Conservation (phyloP, 1,284 basidiomycete species). For the Cryptococcus amylolentus region DNA sequence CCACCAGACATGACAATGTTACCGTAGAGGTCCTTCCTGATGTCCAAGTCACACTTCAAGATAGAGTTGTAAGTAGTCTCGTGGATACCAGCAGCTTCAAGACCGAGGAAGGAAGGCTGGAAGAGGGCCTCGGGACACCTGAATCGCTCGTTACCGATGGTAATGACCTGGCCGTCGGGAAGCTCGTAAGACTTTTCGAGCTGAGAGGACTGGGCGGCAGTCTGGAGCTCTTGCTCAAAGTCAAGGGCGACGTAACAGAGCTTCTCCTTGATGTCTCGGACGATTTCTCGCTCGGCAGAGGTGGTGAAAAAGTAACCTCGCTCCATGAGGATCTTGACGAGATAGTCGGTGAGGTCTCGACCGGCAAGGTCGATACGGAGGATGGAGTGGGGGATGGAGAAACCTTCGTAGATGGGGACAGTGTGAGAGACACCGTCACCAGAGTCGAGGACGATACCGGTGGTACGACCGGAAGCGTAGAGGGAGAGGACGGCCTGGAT, state of each 20-base stretch:
- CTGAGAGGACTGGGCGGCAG: slow-evolving; percentile 83
- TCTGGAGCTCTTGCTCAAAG: slow-evolving; percentile 94
- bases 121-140: slow-evolving; percentile 95
- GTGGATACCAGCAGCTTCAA: slow-evolving; percentile 91
- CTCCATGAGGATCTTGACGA: slow-evolving; percentile 91
- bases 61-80: slow-evolving; percentile 90
- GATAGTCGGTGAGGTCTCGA: slow-evolving; percentile 87
- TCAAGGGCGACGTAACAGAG: slow-evolving; percentile 95
- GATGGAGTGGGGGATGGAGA: slow-evolving; percentile 91
- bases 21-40: slow-evolving; percentile 63
- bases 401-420: slow-evolving; percentile 93
- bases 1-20: slow-evolving; percentile 94
- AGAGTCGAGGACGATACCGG: slow-evolving; percentile 90
- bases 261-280: slow-evolving; percentile 98
- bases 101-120: slow-evolving; percentile 90
- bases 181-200: slow-evolving; percentile 95
- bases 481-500: slow-evolving; percentile 91
- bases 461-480: slow-evolving; percentile 87
- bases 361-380: slow-evolving; percentile 92
- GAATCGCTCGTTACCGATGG: slow-evolving; percentile 96
- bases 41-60: slow-evolving; percentile 63
- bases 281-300: slow-evolving; percentile 90
- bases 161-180: slow-evolving; percentile 95
- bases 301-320: slow-evolving; percentile 94
- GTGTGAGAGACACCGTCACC: slow-evolving; percentile 93